Base-by-base conservation (phyloP, 129 eudicot species). In the Pseudognaphalium luteoalbum region DNA sequence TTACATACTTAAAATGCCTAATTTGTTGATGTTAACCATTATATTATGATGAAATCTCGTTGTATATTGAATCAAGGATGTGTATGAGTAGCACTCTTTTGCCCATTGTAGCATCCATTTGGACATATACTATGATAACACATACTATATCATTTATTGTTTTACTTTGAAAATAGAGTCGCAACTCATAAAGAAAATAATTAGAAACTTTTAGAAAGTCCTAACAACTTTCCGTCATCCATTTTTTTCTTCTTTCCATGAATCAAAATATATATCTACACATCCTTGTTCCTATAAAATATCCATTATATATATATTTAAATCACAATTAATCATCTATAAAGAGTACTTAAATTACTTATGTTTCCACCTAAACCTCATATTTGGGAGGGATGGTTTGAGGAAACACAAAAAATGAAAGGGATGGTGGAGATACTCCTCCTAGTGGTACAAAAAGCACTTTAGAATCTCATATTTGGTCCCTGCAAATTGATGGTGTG, bases 401-500 rank as follows among this genome's bases (percentile, higher is more conserved):
- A 34, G 65, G 17, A 34, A 68, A 16, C n/a, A 59, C 39, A 3
- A 62, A 68, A 68, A 68, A 68, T 58, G 68, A 68, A 68, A 68
- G 75, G 75, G 69, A 59, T 68, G 81, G 59, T 77, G 50, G 81
- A 77, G 60, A 77, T 77, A 51, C 75, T 77, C 61, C 69, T 56
- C 68, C 60, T 77, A 35, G 60, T 10, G 51, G 44, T 68, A 68
- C 39, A 69, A 0, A 68, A 77, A 66, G 66, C 62, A 28, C 75
- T 77, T 77, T 77, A 77, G 81, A 69, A 69, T 78, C 70, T 69
- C 70, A 78, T 19, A 58, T 69, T 69, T 78, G 70, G 81, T 52
- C 76, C 81, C 81, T 78, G 41, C 37, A 78, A 69, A 69, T 69
- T 70, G 35, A 59, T 35, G 71, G 54, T 58, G 62, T 47, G 70